Percentiles rank a stretch among this genome's conserved stretches.
These are phyloP conservation scores for Ceratobasidium sp. DNA, from an alignment of 1,284 basidiomycete species.

Conservation along the genomic window DNA sequence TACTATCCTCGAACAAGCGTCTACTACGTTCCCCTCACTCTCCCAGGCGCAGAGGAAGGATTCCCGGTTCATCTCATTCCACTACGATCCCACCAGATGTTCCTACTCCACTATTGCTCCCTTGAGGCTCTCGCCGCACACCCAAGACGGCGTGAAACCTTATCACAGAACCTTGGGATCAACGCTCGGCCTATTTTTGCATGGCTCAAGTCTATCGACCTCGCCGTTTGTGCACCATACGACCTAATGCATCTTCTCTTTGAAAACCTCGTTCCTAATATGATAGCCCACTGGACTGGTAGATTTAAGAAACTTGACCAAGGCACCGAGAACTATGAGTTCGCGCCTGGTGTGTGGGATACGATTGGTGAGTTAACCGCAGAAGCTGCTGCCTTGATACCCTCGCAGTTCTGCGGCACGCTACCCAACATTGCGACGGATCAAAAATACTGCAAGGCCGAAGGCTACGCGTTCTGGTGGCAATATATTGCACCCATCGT, in stretches of 20 bases:
- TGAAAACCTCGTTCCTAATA: slow-evolving; percentile 46
- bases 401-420: background rate
- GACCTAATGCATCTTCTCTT: slow-evolving; percentile 49
- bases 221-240: slow-evolving; percentile 40
- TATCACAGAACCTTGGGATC: slow-evolving; percentile 24
- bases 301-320: slow-evolving; percentile 21
- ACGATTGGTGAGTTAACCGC: background rate
- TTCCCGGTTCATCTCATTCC: background rate
- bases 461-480: no score
- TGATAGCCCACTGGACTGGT: slow-evolving; percentile 36
- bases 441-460: no score
- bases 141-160: background rate
- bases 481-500: no score
- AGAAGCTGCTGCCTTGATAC: slow-evolving; percentile 24
- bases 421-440: no score
- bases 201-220: slow-evolving; percentile 8
- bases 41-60: background rate
- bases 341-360: background rate
- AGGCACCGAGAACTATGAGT: background rate
- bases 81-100: background rate
- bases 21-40: background rate
- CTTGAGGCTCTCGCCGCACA: background rate
- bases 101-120: background rate
- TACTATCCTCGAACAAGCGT: background rate
- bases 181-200: slow-evolving; percentile 24